Base-by-base conservation (phyloP, 2,329 filamentous ascomycete species). In the Penicillium sp. region DNA sequence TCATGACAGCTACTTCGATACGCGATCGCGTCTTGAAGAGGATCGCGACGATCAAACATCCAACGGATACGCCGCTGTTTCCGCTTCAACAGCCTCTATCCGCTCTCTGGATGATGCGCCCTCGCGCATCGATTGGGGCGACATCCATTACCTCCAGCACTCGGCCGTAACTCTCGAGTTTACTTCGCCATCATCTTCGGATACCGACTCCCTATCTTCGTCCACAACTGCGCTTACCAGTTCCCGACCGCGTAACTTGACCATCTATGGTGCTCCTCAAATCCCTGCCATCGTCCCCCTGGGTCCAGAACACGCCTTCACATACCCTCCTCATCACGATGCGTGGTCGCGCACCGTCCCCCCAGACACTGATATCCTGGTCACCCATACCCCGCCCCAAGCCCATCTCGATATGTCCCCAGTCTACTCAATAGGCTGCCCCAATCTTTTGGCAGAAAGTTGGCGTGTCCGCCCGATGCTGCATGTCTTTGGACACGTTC, bases 401-500 rank as follows among this genome's bases (percentile, higher is more conserved):
- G 81, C 86, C 68, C 91, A 96, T 70, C 80, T 87, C 33, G 88
- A 81, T 60, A 63, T 80, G 21, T 77, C 75, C 25, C 75, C 75
- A 1, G 64, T 88, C 63, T 82, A 86, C 50, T 85, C 82, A 3
- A 77, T 92, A 45, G 92, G 91, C 54, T 93, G 90, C 63, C 84
- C 86, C 7, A 82, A 84, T 55, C 81, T 96, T 6, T 80, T 93
- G 6, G 75, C 80, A 14, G 92, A 96, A 68, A 74, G 90, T 19
- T 91, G 89, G 86, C 84, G 89, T 35, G 85, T 92, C 11, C 86
- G 85, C 60, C 92, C 92, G 0, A 80, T 80, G 13, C 77, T 96
- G 14, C 91, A 96, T 73, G 83, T 96, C 48, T 96, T 95, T 71
- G 92, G 92, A 1, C 92, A 96, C 74, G 83, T 93, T 25, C 92